These are phyloP conservation scores for Venturia pyrina DNA, from an alignment of 2,329 filamentous ascomycete species.

Conservation along the genomic window DNA sequence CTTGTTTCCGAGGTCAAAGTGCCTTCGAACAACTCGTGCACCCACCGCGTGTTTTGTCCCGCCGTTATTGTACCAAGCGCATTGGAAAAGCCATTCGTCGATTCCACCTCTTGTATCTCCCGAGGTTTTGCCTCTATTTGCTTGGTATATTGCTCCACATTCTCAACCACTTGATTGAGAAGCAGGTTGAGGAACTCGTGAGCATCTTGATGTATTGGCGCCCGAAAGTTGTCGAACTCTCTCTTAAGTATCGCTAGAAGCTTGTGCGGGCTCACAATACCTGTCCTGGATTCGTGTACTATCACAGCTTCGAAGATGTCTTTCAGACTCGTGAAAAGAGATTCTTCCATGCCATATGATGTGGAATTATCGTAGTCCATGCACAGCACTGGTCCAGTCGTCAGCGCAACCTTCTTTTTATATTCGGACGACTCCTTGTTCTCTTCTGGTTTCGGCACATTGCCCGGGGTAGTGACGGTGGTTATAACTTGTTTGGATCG, in stretches of 20 bases:
- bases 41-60: conserved; percentile 54
- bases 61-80: neutral
- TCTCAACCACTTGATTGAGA: conserved; percentile 90
- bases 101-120: conserved; percentile 15
- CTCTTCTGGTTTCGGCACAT: conserved; percentile 67
- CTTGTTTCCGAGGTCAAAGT: conserved; percentile 91
- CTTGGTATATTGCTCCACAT: conserved; percentile 79
- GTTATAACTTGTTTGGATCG: conserved; percentile 32
- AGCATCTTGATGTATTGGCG: conserved; percentile 95
- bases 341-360: conserved; percentile 87
- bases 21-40: conserved; percentile 94
- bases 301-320: conserved; percentile 92
- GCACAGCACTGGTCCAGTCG: conserved; percentile 77
- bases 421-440: conserved; percentile 92
- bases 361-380: conserved; percentile 67
- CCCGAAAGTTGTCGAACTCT: conserved; percentile 95
- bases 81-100: conserved; percentile 18
- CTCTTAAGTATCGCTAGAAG: conserved; percentile 89
- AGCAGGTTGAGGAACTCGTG: conserved; percentile 94
- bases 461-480: conserved; percentile 42
- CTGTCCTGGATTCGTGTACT: conserved; percentile 68
- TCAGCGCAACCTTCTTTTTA: conserved; percentile 92
- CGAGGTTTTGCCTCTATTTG: conserved; percentile 39
- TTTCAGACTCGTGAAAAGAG: conserved; percentile 86
- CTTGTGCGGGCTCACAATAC: conserved; percentile 82